Evolutionary conservation across 495 filamentous ascomycete genomes (phyloP).

Genomic region (Letharia lupina): DNA sequence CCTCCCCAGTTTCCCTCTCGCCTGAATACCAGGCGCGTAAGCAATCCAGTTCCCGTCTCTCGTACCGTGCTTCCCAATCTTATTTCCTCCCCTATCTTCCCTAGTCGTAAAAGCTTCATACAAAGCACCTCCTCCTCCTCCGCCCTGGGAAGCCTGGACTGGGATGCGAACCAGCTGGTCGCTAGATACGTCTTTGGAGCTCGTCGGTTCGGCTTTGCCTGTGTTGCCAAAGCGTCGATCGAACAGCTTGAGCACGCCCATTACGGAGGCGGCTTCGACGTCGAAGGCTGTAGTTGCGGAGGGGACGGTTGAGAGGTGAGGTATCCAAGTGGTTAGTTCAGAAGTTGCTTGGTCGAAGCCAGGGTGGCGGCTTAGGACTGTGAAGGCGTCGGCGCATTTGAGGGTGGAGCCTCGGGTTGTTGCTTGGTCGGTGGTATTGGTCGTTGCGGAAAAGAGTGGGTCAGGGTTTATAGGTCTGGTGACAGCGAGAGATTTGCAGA

Average conservation of each 20-base stretch:
- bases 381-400: conserved; percentile 73
- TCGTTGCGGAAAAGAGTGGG: conserved; percentile 19
- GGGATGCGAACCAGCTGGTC: neutral
- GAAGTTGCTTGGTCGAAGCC: conserved; percentile 69
- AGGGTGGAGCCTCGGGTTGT: conserved; percentile 36
- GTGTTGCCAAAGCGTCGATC: conserved; percentile 61
- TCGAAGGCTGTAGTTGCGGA: conserved; percentile 55
- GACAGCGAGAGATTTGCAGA: conserved; percentile 77
- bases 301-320: conserved; percentile 56
- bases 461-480: conserved; percentile 39
- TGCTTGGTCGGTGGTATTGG: conserved; percentile 22
- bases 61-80: neutral
- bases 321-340: conserved; percentile 66
- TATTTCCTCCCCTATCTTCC: neutral
- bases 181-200: neutral
- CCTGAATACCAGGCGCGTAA: neutral
- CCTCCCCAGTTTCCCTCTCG: neutral
- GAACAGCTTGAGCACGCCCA: conserved; percentile 75
- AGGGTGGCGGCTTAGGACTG: conserved; percentile 69
- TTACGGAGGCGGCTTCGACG: conserved; percentile 79
- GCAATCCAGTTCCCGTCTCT: neutral
- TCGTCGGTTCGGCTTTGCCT: neutral
- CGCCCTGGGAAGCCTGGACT: neutral
- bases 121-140: neutral
- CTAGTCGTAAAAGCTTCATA: neutral